Conservation (phyloP, 2,329 filamentous ascomycete species). For the Calonectria pauciramosa region DNA sequence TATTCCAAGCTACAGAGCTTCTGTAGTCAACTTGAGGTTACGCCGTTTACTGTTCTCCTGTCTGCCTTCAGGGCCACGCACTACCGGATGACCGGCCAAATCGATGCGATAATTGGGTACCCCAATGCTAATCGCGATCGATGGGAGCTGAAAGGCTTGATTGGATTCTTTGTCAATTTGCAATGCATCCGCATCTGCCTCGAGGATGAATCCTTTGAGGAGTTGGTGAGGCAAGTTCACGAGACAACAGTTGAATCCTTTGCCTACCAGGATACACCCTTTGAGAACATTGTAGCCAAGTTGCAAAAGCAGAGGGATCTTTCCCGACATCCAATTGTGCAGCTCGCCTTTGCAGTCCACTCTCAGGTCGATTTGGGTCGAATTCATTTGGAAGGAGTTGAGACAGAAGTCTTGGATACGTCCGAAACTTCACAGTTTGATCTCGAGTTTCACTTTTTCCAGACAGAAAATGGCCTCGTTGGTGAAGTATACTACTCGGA, state of each 20-base stretch:
- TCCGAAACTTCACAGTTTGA: background rate
- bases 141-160: conserved; percentile 34
- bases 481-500: background rate
- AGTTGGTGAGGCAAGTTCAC: background rate
- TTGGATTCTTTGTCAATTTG: conserved; percentile 44
- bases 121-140: conserved; percentile 36
- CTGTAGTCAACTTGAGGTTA: background rate
- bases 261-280: background rate
- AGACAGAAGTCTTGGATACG: background rate
- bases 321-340: background rate
- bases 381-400: background rate
- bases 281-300: background rate
- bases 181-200: conserved; percentile 38
- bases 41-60: conserved; percentile 22
- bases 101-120: conserved; percentile 40
- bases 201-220: conserved; percentile 16
- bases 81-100: conserved; percentile 40
- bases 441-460: background rate
- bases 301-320: background rate
- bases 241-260: background rate
- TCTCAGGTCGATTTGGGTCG: background rate
- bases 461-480: background rate
- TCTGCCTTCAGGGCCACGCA: conserved; percentile 42
- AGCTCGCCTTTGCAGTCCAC: background rate
- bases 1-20: background rate